Evolutionary conservation across 2,329 filamentous ascomycete species (phyloP).

Genomic region (Aureobasidium sp.): DNA sequence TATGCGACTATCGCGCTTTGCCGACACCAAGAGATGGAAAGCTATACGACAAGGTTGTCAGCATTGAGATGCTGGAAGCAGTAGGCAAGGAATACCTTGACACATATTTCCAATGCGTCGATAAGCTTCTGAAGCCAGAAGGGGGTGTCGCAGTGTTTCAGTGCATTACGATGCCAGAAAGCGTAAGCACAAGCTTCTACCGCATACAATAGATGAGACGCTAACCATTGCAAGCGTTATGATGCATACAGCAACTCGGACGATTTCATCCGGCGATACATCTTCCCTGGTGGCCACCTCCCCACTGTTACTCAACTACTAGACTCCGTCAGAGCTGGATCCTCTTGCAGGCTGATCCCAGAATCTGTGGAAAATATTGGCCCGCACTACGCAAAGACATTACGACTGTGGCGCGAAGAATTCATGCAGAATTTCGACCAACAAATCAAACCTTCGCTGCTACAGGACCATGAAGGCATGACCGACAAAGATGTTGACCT

Average conservation of each 20-base stretch:
- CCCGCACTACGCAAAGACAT: constrained; percentile 61
- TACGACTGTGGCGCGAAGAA: constrained; percentile 59
- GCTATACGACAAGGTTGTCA: constrained; percentile 62
- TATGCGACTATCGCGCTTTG: constrained; percentile 61
- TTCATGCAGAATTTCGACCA: constrained; percentile 56
- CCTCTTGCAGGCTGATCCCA: constrained; percentile 54
- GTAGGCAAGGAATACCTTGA: constrained; percentile 60
- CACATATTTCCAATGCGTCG: constrained; percentile 58
- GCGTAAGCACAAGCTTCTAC: constrained; percentile 20
- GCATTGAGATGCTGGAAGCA: constrained; percentile 71
- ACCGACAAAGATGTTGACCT: constrained; percentile 55
- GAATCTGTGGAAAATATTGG: constrained; percentile 65
- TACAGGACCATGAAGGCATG: constrained; percentile 49
- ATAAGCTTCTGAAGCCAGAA: constrained; percentile 55
- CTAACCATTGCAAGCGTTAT: constrained; percentile 37
- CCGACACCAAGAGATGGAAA: constrained; percentile 39
- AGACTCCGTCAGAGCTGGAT: constrained; percentile 53
- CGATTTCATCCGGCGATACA: constrained; percentile 70
- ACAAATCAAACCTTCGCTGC: constrained; percentile 52
- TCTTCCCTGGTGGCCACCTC: constrained; percentile 70
- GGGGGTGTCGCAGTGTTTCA: constrained; percentile 64
- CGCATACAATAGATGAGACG: neutral
- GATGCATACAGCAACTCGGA: constrained; percentile 57
- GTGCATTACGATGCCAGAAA: constrained; percentile 69
- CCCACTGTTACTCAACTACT: constrained; percentile 59